A percentile compares a stretch with the other conserved stretches of the same genome.
These are phyloP conservation scores for Neurospora tetrasperma DNA, from an alignment of 495 filamentous ascomycete genomes.

Conservation along the genomic window DNA sequence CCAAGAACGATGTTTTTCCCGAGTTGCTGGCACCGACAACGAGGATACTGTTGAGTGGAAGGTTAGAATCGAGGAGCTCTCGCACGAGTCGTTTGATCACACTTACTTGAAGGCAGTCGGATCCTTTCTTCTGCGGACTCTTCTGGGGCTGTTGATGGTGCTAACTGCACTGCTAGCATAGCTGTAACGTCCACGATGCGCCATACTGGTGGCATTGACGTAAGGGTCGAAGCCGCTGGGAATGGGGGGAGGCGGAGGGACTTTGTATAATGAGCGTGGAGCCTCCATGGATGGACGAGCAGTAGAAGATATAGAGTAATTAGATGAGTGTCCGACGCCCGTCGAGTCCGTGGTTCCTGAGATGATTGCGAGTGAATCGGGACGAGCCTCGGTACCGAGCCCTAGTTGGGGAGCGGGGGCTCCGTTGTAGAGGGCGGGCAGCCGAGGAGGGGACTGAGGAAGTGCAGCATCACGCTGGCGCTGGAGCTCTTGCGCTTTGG, in stretches of 20 bases:
- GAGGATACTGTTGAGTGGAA: conserved; percentile 54
- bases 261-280: conserved; percentile 20
- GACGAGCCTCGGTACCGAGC: conserved; percentile 56
- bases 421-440: conserved; percentile 63
- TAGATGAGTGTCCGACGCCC: conserved; percentile 28
- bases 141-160: conserved; percentile 86
- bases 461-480: conserved; percentile 57
- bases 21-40: conserved; percentile 81
- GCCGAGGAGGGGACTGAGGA: conserved; percentile 61
- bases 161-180: conserved; percentile 89
- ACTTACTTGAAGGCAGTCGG: conserved; percentile 97
- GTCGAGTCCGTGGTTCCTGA: conserved; percentile 29
- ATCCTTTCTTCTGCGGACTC: conserved; percentile 88
- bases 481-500: conserved; percentile 53
- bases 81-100: too few species aligned
- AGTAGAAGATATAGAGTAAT: conserved; percentile 14
- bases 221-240: conserved; percentile 59
- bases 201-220: conserved; percentile 84
- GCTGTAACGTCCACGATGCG: conserved; percentile 91
- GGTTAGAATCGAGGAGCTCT: background rate
- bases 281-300: conserved; percentile 38
- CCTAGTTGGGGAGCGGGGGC: conserved; percentile 48
- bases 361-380: conserved; percentile 55
- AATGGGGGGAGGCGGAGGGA: conserved; percentile 43
- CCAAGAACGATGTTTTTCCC: conserved; percentile 94